These are phyloP conservation scores for Cryoendolithus antarcticus DNA, from an alignment of 2,329 filamentous ascomycete genomes.

Conservation along the genomic window DNA sequence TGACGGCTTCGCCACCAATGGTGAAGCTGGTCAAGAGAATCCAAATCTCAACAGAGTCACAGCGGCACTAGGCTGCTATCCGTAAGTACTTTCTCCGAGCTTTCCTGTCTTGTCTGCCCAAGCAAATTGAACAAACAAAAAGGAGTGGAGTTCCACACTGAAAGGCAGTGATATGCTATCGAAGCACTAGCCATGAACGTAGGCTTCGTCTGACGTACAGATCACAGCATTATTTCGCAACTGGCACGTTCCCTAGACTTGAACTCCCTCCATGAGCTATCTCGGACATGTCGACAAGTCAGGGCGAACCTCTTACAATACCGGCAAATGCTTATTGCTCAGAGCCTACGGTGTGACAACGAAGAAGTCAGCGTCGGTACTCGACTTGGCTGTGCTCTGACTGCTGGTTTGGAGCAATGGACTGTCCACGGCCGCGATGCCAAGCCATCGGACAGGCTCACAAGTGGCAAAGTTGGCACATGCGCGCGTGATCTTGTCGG, in stretches of 20 bases:
- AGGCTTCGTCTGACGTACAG: too few species aligned
- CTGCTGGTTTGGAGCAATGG: too few species aligned
- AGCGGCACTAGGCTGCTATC: slow-evolving; percentile 53
- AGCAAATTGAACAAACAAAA: too few species aligned
- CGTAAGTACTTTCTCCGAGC: slow-evolving; percentile 31
- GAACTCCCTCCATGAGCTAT: slow-evolving; percentile 73
- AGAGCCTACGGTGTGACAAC: slow-evolving; percentile 69
- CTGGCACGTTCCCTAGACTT: slow-evolving; percentile 71
- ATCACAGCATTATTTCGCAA: slow-evolving; percentile 57
- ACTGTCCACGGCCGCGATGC: slow-evolving; percentile 8
- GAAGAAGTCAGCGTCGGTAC: slow-evolving; percentile 31
- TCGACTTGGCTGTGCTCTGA: too few species aligned
- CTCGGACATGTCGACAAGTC: slow-evolving; percentile 68
- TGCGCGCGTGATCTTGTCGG: slow-evolving; percentile 83
- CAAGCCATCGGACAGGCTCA: slow-evolving; percentile 29
- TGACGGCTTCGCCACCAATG: background rate
- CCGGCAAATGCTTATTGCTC: slow-evolving; percentile 57
- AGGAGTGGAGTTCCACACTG: too few species aligned
- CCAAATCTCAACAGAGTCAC: slow-evolving; percentile 48
- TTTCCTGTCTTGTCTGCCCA: too few species aligned
- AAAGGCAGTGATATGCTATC: too few species aligned
- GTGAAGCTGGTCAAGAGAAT: slow-evolving; percentile 24
- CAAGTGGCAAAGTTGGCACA: slow-evolving; percentile 56
- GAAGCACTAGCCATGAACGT: too few species aligned
- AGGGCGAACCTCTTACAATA: slow-evolving; percentile 68